phyloP scores from a whole-genome alignment of 306 rosid genomes.

The Morella rubra region DNA sequence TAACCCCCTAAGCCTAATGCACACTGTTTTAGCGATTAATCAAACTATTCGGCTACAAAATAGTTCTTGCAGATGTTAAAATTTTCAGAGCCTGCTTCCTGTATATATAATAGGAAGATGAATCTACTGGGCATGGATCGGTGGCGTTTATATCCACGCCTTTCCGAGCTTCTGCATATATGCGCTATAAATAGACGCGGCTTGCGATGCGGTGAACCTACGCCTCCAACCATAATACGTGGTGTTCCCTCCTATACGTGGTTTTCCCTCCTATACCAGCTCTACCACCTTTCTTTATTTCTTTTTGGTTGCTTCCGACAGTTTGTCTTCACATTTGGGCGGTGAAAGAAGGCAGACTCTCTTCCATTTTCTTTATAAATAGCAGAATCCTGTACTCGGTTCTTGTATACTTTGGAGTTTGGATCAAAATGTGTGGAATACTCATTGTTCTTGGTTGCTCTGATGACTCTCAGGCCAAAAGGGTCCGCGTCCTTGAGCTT shows the following conservation, averaged over 20 bases:
- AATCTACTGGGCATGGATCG: slow-evolving; percentile 30
- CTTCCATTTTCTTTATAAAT: neutral
- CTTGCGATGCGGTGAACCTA: slow-evolving; percentile 8
- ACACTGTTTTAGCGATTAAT: neutral
- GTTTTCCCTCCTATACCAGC: neutral
- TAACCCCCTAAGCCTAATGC: neutral
- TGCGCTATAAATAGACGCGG: slow-evolving; percentile 53
- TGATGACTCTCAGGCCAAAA: slow-evolving; percentile 75
- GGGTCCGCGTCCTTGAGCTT: slow-evolving; percentile 80
- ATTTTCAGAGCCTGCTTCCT: too few relatives aligned
- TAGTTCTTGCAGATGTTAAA: too few relatives aligned
- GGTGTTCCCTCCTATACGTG: neutral
- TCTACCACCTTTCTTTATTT: neutral
- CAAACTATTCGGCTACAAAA: too few relatives aligned
- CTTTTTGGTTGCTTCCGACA: neutral
- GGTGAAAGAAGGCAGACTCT: neutral
- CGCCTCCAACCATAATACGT: slow-evolving; percentile 35
- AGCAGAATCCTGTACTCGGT: neutral
- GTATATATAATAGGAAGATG: too few relatives aligned
- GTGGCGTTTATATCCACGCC: slow-evolving; percentile 24
- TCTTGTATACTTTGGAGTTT: neutral
- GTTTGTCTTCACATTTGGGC: neutral
- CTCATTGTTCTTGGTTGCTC: slow-evolving; percentile 94
- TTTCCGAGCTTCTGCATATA: neutral
- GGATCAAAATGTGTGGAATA: slow-evolving; percentile 79